Conservation (phyloP, 192 early-diverging fungal genomes). For the Chytriomyces confervae region DNA sequence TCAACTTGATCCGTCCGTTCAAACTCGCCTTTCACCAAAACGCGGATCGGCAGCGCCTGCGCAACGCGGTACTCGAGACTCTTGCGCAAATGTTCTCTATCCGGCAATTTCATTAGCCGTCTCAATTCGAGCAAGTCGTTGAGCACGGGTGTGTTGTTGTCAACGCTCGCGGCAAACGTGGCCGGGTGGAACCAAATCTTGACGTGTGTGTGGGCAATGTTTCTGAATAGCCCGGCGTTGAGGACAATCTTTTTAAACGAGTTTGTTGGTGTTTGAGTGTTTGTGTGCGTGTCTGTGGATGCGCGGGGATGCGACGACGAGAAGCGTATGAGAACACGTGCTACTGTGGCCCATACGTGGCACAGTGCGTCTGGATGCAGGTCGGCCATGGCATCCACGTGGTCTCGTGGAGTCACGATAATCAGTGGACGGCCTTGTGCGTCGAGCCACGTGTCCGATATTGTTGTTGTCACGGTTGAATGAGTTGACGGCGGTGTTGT, state of each 20-base stretch:
- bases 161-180: not conserved
- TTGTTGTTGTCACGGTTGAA: no score
- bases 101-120: conserved; percentile 25
- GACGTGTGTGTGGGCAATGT: conserved; percentile 37
- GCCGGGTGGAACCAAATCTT: conserved; percentile 19
- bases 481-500: no score
- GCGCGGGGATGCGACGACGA: not conserved
- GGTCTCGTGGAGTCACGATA: conserved; percentile 25
- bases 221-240: conserved; percentile 29
- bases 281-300: not conserved
- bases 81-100: not conserved
- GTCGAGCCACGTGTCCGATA: conserved; percentile 19
- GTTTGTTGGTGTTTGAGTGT: not conserved
- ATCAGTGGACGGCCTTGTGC: conserved; percentile 26
- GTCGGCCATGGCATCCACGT: conserved; percentile 25
- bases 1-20: not conserved
- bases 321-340: not conserved
- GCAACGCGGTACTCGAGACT: not conserved
- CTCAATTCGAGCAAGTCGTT: conserved; percentile 22
- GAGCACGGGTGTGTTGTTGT: not conserved
- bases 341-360: conserved; percentile 15
- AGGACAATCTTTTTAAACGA: conserved; percentile 29
- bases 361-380: conserved; percentile 1
- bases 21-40: conserved; percentile 18
- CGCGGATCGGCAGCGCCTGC: not conserved